Evolutionary conservation across 1,284 basidiomycete species (phyloP), one percentile per base, ranked within the genome.

Genomic region (Crucibulum parvulum): DNA sequence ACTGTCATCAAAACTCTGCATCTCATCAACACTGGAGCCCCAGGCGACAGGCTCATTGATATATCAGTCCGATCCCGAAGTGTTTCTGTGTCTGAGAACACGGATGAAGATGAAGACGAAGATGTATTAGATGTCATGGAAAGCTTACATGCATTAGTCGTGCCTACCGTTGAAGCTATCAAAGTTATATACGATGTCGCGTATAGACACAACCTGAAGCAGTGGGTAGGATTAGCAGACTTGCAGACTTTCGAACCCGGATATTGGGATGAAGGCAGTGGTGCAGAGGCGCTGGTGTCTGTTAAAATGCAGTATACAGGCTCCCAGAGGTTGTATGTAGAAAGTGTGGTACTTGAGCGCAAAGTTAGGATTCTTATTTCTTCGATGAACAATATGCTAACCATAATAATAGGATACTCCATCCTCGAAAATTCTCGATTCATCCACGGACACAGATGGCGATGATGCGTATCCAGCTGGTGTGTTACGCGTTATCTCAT

Each of bases 31-130:
- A 78, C 81, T 0, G 91, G 91, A 16, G 82, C 82, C 1, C 75
- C 82, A 1, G 91, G 91, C 4, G 86, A 90, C 53, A 81, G 92
- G 37, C 80, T 85, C 50, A 74, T 95, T 51, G 93, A 95, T 69
- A 80, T 94, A 35, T 94, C 92, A 1, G 77, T 93, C 46, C 91
- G 90, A 60, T 90, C 91, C 13, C 67, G 73, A 10, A 60, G 63
- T n/a, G 66, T 58, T 16, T 59, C 65, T 1, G 62, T 65, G 35
- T 43, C 58, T 3, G 67, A 70, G n/a, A 63, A 69, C 10, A 63
- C 54, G 7, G 61, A 65, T 7, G 62, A 68, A 45, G 62, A 61
- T 31, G 15, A 55, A 11, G 65, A 68, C 24, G 61, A 47, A 3
- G 53, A 63, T 13, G 57, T 66, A 4, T 66, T 71, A 16, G 84